A percentile compares a stretch with the other conserved stretches of the same genome.
These are phyloP conservation scores for Senna tora DNA, from an alignment of 306 rosid genomes.

Conservation along the genomic window DNA sequence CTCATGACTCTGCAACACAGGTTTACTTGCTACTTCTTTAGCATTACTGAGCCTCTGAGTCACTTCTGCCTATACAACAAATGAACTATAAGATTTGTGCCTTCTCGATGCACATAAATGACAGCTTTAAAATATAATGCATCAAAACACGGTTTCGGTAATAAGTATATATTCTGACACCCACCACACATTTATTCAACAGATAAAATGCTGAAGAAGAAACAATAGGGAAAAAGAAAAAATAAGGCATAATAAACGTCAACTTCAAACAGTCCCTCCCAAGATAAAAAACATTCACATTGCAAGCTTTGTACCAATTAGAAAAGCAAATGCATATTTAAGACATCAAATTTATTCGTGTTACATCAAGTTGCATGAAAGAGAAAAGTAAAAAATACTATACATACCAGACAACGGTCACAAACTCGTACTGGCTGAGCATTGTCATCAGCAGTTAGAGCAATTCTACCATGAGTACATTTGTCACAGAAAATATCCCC, in stretches of 20 bases:
- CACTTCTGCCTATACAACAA: slow-evolving; percentile 81
- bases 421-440: slow-evolving; percentile 94
- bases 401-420: slow-evolving; percentile 94
- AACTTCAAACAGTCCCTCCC: neutral
- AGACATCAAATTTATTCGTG: neutral
- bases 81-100: slow-evolving; percentile 25
- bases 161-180: neutral
- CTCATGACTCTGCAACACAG: slow-evolving; percentile 81
- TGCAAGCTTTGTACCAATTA: slow-evolving; percentile 5
- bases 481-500: slow-evolving; percentile 98
- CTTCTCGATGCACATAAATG: slow-evolving; percentile 8
- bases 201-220: slow-evolving; percentile 16
- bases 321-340: slow-evolving; percentile 4
- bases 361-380: neutral
- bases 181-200: neutral
- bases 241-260: neutral
- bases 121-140: slow-evolving; percentile 3
- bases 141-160: slow-evolving; percentile 2
- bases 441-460: slow-evolving; percentile 89
- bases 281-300: neutral
- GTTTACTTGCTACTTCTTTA: slow-evolving; percentile 74
- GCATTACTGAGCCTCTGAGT: slow-evolving; percentile 87
- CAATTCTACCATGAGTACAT: slow-evolving; percentile 95
- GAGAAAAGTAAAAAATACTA: slow-evolving; percentile 18
- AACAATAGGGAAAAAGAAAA: neutral